These are phyloP conservation scores for peach (Prunus persica) DNA, from an alignment of 306 rosid genomes.

Conservation along the genomic window Prunus_persica_NCBIv2 NC_034016.1:15731001-15731500, in stretches of 20 bases:
- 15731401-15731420: conserved; percentile 26
- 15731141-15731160: conserved; percentile 7
- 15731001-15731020: conserved; percentile 24
- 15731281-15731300: conserved; percentile 3
- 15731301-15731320: conserved; percentile 15
- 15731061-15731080: conserved; percentile 21
- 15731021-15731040: conserved; percentile 21
- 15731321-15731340: conserved; percentile 7
- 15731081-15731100: conserved; percentile 12
- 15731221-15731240: conserved; percentile 2
- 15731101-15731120: neutral
- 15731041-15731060: conserved; percentile 26
- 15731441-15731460: conserved; percentile 35
- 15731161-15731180: neutral
- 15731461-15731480: conserved; percentile 29
- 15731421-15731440: conserved; percentile 23
- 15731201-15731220: conserved; percentile 12
- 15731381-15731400: conserved; percentile 18
- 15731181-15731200: conserved; percentile 9
- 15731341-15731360: conserved; percentile 6
- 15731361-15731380: conserved; percentile 12
- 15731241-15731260: conserved; percentile 8
- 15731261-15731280: conserved; percentile 9
- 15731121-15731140: conserved; percentile 1
- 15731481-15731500: conserved; percentile 27